Conservation (phyloP, 2,329 filamentous ascomycete species). For the Diaporthe destruens region DNA sequence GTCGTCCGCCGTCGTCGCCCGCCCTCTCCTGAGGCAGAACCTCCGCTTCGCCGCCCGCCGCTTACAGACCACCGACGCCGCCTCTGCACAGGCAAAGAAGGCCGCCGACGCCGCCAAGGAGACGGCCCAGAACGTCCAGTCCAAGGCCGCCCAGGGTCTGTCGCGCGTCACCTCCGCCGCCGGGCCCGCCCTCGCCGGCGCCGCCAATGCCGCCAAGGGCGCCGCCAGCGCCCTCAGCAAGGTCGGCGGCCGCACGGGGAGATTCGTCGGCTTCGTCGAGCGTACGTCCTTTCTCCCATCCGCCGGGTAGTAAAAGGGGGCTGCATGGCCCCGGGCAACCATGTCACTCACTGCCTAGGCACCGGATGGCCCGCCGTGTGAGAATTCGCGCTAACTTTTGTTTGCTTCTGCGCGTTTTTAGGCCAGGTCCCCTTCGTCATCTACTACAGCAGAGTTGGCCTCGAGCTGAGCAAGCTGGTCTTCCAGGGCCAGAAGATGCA, state of each 20-base stretch:
- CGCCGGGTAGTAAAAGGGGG: not conserved
- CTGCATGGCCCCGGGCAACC: not conserved
- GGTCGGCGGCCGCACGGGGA: slow-evolving; percentile 86
- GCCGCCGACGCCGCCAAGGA: slow-evolving; percentile 57
- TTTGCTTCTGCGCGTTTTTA: slow-evolving; percentile 53
- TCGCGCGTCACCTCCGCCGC: slow-evolving; percentile 85
- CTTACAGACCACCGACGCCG: slow-evolving; percentile 69
- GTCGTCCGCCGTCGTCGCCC: slow-evolving; percentile 41
- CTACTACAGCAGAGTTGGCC: slow-evolving; percentile 91
- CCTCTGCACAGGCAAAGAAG: slow-evolving; percentile 55
- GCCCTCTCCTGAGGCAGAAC: slow-evolving; percentile 41
- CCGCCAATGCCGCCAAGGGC: slow-evolving; percentile 79
- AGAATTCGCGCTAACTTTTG: slow-evolving; percentile 14
- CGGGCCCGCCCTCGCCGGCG: slow-evolving; percentile 80
- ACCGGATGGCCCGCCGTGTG: not conserved
- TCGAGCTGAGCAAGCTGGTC: slow-evolving; percentile 90
- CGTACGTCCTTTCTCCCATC: slow-evolving; percentile 70
- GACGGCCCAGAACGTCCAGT: slow-evolving; percentile 59
- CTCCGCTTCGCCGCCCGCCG: slow-evolving; percentile 60
- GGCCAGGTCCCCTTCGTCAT: slow-evolving; percentile 86
- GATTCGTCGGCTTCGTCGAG: slow-evolving; percentile 83
- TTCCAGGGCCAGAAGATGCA: slow-evolving; percentile 91
- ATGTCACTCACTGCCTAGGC: not conserved
- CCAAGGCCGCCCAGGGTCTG: slow-evolving; percentile 85
- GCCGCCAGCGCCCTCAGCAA: slow-evolving; percentile 76